These are phyloP conservation scores for Lumnitzera racemosa DNA, from an alignment of 345 rosid genomes.

Conservation along the genomic window DNA sequence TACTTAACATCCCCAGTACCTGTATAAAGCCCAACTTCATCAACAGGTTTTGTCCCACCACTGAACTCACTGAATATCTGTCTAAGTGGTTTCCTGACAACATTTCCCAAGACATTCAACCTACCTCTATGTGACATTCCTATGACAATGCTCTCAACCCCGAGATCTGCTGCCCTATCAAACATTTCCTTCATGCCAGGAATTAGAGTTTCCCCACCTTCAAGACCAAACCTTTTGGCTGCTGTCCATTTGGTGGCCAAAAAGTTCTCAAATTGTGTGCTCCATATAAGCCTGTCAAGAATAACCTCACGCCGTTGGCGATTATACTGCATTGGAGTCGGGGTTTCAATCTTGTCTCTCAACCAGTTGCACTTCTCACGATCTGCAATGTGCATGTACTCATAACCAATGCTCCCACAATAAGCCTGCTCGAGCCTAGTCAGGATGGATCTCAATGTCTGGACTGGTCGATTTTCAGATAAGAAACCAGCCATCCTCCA, in stretches of 20 bases:
- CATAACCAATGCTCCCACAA: slow-evolving; percentile 21
- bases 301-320: slow-evolving; percentile 22
- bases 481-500: slow-evolving; percentile 21
- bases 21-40: slow-evolving; percentile 19
- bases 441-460: slow-evolving; percentile 15
- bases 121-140: slow-evolving; percentile 25
- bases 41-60: slow-evolving; percentile 18
- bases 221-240: slow-evolving; percentile 21
- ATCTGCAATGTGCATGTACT: slow-evolving; percentile 21
- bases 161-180: slow-evolving; percentile 21
- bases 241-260: slow-evolving; percentile 21
- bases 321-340: slow-evolving; percentile 18
- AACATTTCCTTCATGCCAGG: slow-evolving; percentile 24
- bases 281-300: slow-evolving; percentile 21
- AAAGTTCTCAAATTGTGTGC: slow-evolving; percentile 18
- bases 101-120: slow-evolving; percentile 18
- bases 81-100: slow-evolving; percentile 18
- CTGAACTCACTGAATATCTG: slow-evolving; percentile 19
- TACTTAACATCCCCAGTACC: slow-evolving; percentile 25
- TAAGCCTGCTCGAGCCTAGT: slow-evolving; percentile 21
- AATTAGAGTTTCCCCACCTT: slow-evolving; percentile 22
- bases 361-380: slow-evolving; percentile 19
- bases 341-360: slow-evolving; percentile 20
- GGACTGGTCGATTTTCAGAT: slow-evolving; percentile 18
- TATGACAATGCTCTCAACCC: slow-evolving; percentile 19